A percentile compares a stretch with the other conserved stretches of the same genome.
These are phyloP conservation scores for Chamaecrista fasciculata DNA, from an alignment of 306 rosid genomes.

Conservation along the genomic window DNA sequence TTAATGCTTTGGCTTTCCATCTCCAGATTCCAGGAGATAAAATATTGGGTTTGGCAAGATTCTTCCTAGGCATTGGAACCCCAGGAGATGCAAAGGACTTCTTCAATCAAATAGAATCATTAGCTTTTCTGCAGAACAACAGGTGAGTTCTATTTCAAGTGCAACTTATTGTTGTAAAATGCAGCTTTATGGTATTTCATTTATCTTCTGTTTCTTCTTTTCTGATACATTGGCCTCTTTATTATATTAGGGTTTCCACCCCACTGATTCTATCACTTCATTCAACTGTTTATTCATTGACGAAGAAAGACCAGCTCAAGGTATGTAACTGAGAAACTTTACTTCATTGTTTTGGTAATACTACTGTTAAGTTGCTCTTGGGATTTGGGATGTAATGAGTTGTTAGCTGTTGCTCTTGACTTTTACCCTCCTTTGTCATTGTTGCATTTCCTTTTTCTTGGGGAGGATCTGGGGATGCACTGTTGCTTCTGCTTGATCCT, in stretches of 20 bases:
- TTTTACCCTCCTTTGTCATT: not conserved
- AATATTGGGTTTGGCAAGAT: slow-evolving; percentile 88
- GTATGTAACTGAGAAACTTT: slow-evolving; percentile 37
- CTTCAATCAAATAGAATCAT: slow-evolving; percentile 81
- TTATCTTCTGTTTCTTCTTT: slow-evolving; percentile 24
- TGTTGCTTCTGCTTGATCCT: slow-evolving; percentile 17
- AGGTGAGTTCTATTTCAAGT: slow-evolving; percentile 48
- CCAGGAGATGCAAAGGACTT: slow-evolving; percentile 92
- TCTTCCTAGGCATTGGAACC: slow-evolving; percentile 88
- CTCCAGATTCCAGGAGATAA: slow-evolving; percentile 76
- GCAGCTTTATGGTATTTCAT: not conserved
- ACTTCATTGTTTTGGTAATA: slow-evolving; percentile 4
- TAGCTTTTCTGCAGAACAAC: slow-evolving; percentile 77
- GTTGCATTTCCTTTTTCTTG: too few relatives aligned
- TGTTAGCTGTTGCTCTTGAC: not conserved
- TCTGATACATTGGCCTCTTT: not conserved
- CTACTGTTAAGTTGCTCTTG: not conserved
- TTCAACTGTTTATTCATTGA: slow-evolving; percentile 76
- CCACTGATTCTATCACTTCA: slow-evolving; percentile 89
- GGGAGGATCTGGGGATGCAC: too few relatives aligned
- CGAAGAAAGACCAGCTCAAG: slow-evolving; percentile 76
- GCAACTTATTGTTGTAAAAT: not conserved
- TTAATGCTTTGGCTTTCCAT: slow-evolving; percentile 40
- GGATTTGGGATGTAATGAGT: slow-evolving; percentile 15
- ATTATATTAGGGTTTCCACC: slow-evolving; percentile 58